These are phyloP conservation scores for Sherardia arvensis DNA, from an alignment of 257 asterid species.

Conservation along the genomic window DNA sequence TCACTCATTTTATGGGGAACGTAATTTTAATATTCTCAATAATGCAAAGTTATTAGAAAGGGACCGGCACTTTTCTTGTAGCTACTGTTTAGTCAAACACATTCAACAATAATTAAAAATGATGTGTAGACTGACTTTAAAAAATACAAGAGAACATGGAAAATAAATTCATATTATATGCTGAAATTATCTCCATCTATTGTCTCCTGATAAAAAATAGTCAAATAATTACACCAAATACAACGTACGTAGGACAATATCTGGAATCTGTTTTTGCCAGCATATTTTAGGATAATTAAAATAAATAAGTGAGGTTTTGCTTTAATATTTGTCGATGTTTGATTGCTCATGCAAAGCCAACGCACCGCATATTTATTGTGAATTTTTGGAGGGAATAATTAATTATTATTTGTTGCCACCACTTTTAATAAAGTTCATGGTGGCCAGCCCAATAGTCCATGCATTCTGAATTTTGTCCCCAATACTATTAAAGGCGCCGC, in stretches of 20 bases:
- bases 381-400: too few species aligned
- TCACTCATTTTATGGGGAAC: too few species aligned
- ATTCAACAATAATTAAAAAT: too few species aligned
- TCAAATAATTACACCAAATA: too few species aligned
- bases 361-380: background rate
- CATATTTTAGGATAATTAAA: background rate
- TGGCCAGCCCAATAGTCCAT: background rate
- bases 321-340: background rate
- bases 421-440: background rate
- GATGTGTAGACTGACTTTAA: background rate
- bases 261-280: background rate
- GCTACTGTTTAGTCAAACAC: background rate
- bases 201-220: background rate
- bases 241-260: background rate
- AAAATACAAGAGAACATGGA: background rate
- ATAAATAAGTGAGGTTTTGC: background rate
- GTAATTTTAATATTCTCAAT: background rate
- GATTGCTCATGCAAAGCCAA: background rate
- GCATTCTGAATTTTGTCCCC: background rate
- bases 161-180: background rate
- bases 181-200: background rate
- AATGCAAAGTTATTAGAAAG: background rate
- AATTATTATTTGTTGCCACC: background rate
- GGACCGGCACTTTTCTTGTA: background rate
- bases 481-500: background rate